A percentile compares a stretch with the other conserved stretches of the same genome.
Conservation (phyloP, 352 stramenopile genomes). For the Phytophthora gonapodyides region DNA sequence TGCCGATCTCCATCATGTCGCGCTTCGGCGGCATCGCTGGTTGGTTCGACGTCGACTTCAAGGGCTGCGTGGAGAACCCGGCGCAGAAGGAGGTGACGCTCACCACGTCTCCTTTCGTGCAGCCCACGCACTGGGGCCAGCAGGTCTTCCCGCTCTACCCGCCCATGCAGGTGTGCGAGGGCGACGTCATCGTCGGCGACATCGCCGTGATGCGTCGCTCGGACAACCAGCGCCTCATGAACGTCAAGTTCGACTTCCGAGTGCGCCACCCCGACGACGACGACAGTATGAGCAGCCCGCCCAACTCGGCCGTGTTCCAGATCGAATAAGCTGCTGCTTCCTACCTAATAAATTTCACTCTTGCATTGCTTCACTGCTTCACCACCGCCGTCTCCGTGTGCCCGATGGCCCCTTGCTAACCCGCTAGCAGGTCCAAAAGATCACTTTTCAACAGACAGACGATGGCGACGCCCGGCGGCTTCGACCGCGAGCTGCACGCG, state of each 20-base stretch:
- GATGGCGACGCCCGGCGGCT: conserved; percentile 28
- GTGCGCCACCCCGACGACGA: conserved; percentile 64
- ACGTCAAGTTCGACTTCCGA: conserved; percentile 87
- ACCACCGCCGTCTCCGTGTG: neutral
- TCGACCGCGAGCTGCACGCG: conserved; percentile 77
- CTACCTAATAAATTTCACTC: conserved; percentile 41
- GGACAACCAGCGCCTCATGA: conserved; percentile 90
- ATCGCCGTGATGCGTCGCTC: conserved; percentile 75
- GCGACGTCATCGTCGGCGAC: conserved; percentile 71
- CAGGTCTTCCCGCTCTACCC: conserved; percentile 88
- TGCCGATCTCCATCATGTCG: conserved; percentile 87
- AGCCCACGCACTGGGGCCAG: conserved; percentile 89
- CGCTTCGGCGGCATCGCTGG: conserved; percentile 95
- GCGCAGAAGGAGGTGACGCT: conserved; percentile 85
- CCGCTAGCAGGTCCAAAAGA: conserved; percentile 11
- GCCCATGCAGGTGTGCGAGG: conserved; percentile 82
- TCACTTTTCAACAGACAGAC: conserved; percentile 14
- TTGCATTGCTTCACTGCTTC: conserved; percentile 24
- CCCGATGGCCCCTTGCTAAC: neutral
- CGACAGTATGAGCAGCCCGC: conserved; percentile 44
- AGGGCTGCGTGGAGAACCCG: conserved; percentile 81
- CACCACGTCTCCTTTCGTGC: conserved; percentile 90
- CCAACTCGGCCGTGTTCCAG: conserved; percentile 76
- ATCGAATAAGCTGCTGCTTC: conserved; percentile 71
- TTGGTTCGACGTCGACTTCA: conserved; percentile 99